phyloP scores from a whole-genome alignment of 2,329 filamentous ascomycete species.

The Annulohypoxylon truncatum region DNA sequence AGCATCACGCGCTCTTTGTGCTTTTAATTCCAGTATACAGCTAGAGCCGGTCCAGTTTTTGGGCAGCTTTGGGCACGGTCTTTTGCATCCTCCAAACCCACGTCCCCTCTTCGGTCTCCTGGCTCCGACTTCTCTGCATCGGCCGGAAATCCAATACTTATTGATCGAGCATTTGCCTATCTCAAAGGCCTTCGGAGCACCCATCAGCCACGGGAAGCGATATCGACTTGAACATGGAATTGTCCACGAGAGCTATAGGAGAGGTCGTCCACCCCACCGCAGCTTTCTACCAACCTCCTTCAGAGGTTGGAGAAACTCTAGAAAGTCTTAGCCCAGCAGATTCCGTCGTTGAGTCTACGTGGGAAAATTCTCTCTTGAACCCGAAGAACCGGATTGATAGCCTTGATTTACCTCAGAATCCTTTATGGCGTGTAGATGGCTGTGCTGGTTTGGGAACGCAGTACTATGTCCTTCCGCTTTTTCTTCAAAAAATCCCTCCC shows the following conservation, averaged over 20 bases:
- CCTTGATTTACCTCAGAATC: constrained; percentile 56
- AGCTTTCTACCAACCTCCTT: constrained; percentile 53
- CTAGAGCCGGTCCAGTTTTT: constrained; percentile 13
- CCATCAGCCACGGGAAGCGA: constrained; percentile 17
- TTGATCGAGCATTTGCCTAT: background rate
- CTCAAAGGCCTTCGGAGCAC: background rate
- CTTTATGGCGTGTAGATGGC: constrained; percentile 70
- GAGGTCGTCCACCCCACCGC: constrained; percentile 70
- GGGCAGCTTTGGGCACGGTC: constrained; percentile 33
- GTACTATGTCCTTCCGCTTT: constrained; percentile 67
- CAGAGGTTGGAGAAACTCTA: constrained; percentile 8
- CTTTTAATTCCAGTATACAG: constrained; percentile 19
- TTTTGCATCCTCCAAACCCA: constrained; percentile 22
- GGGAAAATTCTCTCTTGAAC: constrained; percentile 65
- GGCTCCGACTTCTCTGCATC: constrained; percentile 5
- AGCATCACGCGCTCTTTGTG: constrained; percentile 12
- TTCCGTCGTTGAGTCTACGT: constrained; percentile 45
- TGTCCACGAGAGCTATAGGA: constrained; percentile 64
- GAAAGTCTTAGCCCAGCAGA: background rate
- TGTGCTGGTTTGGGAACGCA: constrained; percentile 68
- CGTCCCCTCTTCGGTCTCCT: constrained; percentile 15
- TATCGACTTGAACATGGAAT: constrained; percentile 59
- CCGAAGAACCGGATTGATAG: constrained; percentile 71
- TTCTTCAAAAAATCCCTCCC: constrained; percentile 59
- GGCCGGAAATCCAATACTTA: background rate